Percentiles rank a stretch among this genome's conserved stretches.
These are phyloP conservation scores for Cutaneotrichosporon cavernicola DNA, from an alignment of 1,284 basidiomycete species.

Conservation along the genomic window DNA sequence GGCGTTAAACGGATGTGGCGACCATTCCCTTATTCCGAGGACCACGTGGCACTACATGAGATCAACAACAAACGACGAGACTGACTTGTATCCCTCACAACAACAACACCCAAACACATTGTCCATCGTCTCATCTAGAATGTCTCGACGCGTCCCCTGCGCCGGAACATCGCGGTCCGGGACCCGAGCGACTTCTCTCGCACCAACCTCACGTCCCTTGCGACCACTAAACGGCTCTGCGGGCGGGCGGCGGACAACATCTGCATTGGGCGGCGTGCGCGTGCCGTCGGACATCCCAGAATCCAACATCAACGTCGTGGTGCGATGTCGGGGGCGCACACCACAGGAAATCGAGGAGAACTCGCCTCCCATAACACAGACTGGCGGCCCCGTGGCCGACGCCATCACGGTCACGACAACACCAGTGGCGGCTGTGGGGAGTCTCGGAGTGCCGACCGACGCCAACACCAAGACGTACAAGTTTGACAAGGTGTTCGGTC, in stretches of 20 bases:
- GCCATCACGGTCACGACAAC: conserved; percentile 74
- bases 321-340: conserved; percentile 74
- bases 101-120: neutral
- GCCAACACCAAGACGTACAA: conserved; percentile 73
- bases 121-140: conserved; percentile 17
- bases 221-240: neutral
- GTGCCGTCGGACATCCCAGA: conserved; percentile 30
- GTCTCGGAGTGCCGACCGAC: conserved; percentile 26
- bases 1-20: neutral
- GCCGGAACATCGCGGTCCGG: conserved; percentile 13
- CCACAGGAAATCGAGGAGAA: conserved; percentile 68
- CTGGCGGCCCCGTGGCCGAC: conserved; percentile 68
- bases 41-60: conserved; percentile 18
- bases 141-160: conserved; percentile 36
- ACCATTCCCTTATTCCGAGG: neutral
- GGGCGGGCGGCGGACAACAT: conserved; percentile 1
- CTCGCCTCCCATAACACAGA: conserved; percentile 77
- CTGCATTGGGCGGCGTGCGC: conserved; percentile 1
- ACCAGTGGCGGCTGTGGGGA: conserved; percentile 35
- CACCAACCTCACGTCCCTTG: conserved; percentile 12
- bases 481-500: conserved; percentile 92
- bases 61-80: conserved; percentile 12
- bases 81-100: conserved; percentile 11
- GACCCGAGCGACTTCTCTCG: conserved; percentile 25
- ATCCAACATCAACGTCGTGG: conserved; percentile 83